Conservation (phyloP, 192 early-diverging fungal genomes). For the Umbelopsis sp. region DNA sequence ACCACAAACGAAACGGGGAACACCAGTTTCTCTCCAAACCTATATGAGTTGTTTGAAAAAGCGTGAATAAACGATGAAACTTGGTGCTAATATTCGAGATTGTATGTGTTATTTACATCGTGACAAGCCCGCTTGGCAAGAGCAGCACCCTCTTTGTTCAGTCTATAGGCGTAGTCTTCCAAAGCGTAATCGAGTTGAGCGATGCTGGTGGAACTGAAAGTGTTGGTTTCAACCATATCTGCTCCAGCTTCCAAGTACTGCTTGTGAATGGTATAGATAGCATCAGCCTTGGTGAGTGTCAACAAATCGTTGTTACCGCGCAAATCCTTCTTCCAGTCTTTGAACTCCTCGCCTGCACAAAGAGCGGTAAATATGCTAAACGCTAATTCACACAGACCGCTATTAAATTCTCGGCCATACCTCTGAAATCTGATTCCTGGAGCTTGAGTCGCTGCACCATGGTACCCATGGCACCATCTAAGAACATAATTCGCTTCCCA, state of each 20-base stretch:
- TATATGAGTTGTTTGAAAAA: neutral
- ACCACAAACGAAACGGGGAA: slow-evolving; percentile 90
- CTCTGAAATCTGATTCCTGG: slow-evolving; percentile 85
- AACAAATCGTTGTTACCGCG: slow-evolving; percentile 97
- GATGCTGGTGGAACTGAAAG: slow-evolving; percentile 91
- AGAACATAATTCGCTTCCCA: slow-evolving; percentile 88
- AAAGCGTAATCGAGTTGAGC: slow-evolving; percentile 91
- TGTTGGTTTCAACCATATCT: slow-evolving; percentile 96
- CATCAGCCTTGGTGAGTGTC: slow-evolving; percentile 87
- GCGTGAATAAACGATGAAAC: neutral
- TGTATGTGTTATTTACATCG: slow-evolving; percentile 46
- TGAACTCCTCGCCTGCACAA: slow-evolving; percentile 72
- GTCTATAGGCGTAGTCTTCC: slow-evolving; percentile 85
- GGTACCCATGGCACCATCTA: slow-evolving; percentile 97
- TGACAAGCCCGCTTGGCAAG: slow-evolving; percentile 85
- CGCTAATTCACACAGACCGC: neutral
- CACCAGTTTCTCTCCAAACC: slow-evolving; percentile 45
- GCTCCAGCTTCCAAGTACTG: slow-evolving; percentile 90
- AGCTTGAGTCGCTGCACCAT: slow-evolving; percentile 86
- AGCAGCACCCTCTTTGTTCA: slow-evolving; percentile 90
- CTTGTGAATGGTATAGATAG: slow-evolving; percentile 88
- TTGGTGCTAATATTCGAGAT: neutral
- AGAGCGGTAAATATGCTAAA: neutral
- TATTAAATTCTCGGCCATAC: slow-evolving; percentile 28
- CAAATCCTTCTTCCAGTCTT: slow-evolving; percentile 81